A percentile compares a stretch with the other conserved stretches of the same genome.
Evolutionary conservation across 441 rosid species (phyloP).

Genomic region (Adansonia madagascariensis): DNA sequence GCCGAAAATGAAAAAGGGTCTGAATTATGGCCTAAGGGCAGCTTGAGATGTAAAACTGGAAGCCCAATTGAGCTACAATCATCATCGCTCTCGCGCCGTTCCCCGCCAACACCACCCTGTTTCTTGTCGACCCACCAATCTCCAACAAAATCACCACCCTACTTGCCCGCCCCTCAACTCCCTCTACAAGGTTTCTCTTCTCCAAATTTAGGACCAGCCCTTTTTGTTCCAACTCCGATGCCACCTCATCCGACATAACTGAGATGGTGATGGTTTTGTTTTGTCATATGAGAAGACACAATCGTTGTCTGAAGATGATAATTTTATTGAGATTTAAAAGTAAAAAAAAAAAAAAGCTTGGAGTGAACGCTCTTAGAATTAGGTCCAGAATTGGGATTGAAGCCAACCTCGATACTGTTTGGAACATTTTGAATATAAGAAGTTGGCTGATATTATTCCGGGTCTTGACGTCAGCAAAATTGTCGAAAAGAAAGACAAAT

Average conservation of each 20-base stretch:
- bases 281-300: constrained; percentile 31
- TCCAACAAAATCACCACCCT: not conserved
- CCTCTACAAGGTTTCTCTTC: not conserved
- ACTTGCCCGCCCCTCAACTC: not conserved
- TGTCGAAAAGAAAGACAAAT: constrained; percentile 72
- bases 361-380: constrained; percentile 65
- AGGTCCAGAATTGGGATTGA: constrained; percentile 70
- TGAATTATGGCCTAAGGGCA: not conserved
- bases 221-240: constrained; percentile 8
- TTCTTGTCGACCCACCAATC: not conserved
- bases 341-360: constrained; percentile 62
- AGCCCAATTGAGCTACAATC: not conserved
- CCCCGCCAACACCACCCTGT: not conserved
- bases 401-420: constrained; percentile 66
- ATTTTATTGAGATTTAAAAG: constrained; percentile 44
- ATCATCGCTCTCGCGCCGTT: not conserved
- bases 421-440: constrained; percentile 77
- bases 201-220: constrained; percentile 1
- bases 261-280: constrained; percentile 36
- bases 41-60: not conserved
- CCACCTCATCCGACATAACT: not conserved
- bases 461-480: constrained; percentile 78
- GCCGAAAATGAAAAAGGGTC: not conserved
- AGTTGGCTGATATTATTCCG: constrained; percentile 73
- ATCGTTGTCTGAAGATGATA: constrained; percentile 48